A percentile compares a stretch with the other conserved stretches of the same genome.
Evolutionary conservation across 371 early-diverging fungal species (phyloP).

Genomic region (Apophysomyces ossiformis): DNA sequence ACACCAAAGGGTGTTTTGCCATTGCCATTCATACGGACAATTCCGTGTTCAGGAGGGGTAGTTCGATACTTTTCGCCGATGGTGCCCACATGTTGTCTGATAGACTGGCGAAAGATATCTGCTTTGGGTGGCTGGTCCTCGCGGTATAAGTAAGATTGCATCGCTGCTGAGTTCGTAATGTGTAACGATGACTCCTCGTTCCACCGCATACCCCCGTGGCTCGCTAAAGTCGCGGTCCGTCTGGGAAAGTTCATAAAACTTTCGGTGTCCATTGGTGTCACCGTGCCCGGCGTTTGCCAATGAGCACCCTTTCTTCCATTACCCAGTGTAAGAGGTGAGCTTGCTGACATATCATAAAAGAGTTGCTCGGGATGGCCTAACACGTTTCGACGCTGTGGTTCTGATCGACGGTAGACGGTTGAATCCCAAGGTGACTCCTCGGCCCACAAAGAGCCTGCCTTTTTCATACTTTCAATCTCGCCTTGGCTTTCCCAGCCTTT

Average conservation of each 20-base stretch:
- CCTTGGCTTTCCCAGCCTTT: constrained; percentile 33
- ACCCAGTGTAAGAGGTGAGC: neutral
- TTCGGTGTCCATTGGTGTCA: constrained; percentile 9
- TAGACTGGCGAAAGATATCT: constrained; percentile 5
- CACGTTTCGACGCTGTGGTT: neutral
- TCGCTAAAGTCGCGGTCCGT: constrained; percentile 1
- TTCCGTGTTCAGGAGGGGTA: neutral
- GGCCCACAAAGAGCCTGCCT: constrained; percentile 37
- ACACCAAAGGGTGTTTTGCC: constrained; percentile 9
- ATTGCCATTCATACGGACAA: constrained; percentile 8
- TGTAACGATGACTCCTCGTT: constrained; percentile 6
- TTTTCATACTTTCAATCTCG: constrained; percentile 9
- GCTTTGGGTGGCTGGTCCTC: constrained; percentile 7
- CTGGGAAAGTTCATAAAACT: constrained; percentile 9
- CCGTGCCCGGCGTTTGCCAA: constrained; percentile 5
- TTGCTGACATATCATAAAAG: constrained; percentile 24
- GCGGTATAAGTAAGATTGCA: constrained; percentile 10
- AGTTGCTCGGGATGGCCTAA: constrained; percentile 8
- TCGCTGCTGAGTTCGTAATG: constrained; percentile 1
- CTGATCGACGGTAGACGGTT: constrained; percentile 11
- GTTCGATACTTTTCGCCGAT: constrained; percentile 6
- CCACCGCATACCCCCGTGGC: constrained; percentile 10
- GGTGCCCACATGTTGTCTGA: constrained; percentile 5
- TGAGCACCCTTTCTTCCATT: neutral
- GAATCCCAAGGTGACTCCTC: constrained; percentile 43